Base-by-base conservation (phyloP, 768 basidiomycete genomes). In the Boletus pseudo-olivaceus region DNA sequence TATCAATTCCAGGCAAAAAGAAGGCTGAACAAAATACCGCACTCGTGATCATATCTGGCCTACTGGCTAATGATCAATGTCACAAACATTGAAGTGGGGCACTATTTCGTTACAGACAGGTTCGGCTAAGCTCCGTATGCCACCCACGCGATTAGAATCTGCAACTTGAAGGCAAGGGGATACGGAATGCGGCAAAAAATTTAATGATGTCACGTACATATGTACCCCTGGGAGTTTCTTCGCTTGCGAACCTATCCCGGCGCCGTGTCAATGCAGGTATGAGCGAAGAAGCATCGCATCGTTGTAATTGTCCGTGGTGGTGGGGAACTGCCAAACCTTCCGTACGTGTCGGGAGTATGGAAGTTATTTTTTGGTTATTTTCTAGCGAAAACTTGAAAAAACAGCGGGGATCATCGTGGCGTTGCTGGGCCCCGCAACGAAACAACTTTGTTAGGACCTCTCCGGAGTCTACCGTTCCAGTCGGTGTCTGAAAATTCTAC, bases 401-500 rank as follows among this genome's bases (percentile, higher is more conserved):
- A 34, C 7, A 20, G 23, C 42, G 42, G 46, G 40, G 34, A 48
- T 39, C 40, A 33, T 20, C 26, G 12, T 40, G 42, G 9, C 33
- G 17, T 15, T 15, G 29, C n/a, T 44, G 47, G 9, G 33, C 10
- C 10, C 30, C 14, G 47, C 27, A 20, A 14, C 41, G 15, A 11
- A 39, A 42, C n/a, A 11, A 26, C 20, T 26, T 39, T 7, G 23
- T 23, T 23, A n/a, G n/a, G n/a, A n/a, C n/a, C n/a, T n/a, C n/a
- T n/a, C n/a, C n/a, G n/a, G n/a, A n/a, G n/a, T n/a, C n/a, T n/a
- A 23, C 4, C 23, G 23, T 23, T 23, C 23, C 23, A 4, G 23
- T 23, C 23, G 61, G 58, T 7, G 38, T 59, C 40, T 53, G 51
- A 43, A 41, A 26, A 49, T 43, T 42, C 42, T 27, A 39, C 55